Evolutionary conservation across 805 yeast species (phyloP).

Genomic region (Diddensiella caesifluorescens): DNA sequence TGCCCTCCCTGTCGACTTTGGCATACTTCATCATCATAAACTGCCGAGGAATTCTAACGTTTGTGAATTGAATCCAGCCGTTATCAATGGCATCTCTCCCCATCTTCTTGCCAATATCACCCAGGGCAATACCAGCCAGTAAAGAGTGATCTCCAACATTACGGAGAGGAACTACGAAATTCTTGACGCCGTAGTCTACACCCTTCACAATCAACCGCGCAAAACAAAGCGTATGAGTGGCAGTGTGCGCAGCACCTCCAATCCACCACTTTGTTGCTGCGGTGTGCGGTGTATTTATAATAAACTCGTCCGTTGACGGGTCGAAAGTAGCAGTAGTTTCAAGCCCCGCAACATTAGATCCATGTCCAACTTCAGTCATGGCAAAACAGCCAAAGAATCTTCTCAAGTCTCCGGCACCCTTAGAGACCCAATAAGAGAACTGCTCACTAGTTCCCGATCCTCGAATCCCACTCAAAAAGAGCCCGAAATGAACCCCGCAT

Average conservation of each 20-base stretch:
- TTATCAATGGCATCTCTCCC: conserved; percentile 95
- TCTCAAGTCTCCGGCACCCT: conserved; percentile 37
- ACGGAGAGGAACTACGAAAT: conserved; percentile 86
- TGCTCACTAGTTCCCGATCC: conserved; percentile 89
- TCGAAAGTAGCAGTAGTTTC: conserved; percentile 90
- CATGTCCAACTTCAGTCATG: conserved; percentile 92
- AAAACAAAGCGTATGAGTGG: conserved; percentile 80
- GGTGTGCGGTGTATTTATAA: conserved; percentile 78
- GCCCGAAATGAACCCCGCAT: conserved; percentile 81
- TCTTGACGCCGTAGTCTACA: conserved; percentile 86
- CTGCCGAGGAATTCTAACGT: conserved; percentile 77
- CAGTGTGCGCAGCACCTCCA: conserved; percentile 95
- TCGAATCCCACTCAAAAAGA: conserved; percentile 72
- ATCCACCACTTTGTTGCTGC: conserved; percentile 99
- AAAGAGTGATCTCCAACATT: conserved; percentile 61
- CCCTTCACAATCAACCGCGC: conserved; percentile 79
- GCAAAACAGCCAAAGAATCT: conserved; percentile 76
- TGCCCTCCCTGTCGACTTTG: conserved; percentile 62
- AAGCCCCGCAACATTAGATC: conserved; percentile 87
- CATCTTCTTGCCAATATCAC: conserved; percentile 94
- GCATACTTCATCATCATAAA: conserved; percentile 79
- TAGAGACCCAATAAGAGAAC: conserved; percentile 74
- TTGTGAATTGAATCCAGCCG: conserved; percentile 91
- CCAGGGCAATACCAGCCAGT: conserved; percentile 74
- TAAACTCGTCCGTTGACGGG: conserved; percentile 56